phyloP scores from a whole-genome alignment of 139 green algal genomes.

The Coccomyxa sp. region DNA sequence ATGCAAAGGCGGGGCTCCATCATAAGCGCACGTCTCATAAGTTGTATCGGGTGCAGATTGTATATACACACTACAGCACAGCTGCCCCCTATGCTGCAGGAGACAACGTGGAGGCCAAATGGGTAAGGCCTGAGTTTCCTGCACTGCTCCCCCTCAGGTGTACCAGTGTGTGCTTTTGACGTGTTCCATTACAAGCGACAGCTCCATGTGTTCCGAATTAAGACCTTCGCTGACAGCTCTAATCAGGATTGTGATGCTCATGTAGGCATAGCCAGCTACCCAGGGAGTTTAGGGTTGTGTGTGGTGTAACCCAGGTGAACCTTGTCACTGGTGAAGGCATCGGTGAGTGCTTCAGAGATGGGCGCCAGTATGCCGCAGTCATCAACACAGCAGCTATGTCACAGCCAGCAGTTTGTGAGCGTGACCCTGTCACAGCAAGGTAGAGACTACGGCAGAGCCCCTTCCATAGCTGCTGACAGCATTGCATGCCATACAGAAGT shows the following conservation, averaged over 20 bases:
- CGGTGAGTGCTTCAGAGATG: slow-evolving; percentile 35
- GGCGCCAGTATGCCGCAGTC: slow-evolving; percentile 30
- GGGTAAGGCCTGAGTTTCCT: not conserved
- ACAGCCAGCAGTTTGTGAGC: slow-evolving; percentile 52
- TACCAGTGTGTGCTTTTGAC: not conserved
- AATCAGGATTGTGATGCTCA: no score
- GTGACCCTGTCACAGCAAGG: slow-evolving; percentile 36
- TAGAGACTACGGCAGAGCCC: not conserved
- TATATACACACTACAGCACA: slow-evolving; percentile 28
- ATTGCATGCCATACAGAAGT: not conserved
- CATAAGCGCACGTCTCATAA: not conserved
- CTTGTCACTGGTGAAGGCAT: slow-evolving; percentile 44
- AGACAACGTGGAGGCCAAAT: slow-evolving; percentile 9
- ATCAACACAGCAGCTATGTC: slow-evolving; percentile 70
- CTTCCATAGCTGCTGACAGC: not conserved
- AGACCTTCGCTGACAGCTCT: not conserved
- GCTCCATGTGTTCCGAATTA: no score
- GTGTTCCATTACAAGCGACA: no score
- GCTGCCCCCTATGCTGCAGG: slow-evolving; percentile 2
- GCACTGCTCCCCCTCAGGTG: no score
- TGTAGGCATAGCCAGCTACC: no score
- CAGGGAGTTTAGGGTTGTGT: not conserved
- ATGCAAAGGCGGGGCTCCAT: not conserved
- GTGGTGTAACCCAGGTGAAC: slow-evolving; percentile 27
- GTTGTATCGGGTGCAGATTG: slow-evolving; percentile 19